A percentile compares a stretch with the other conserved stretches of the same genome.
These are phyloP conservation scores for Skeletonema tropicum DNA, from an alignment of 108 stramenopile species.

Conservation along the genomic window DNA sequence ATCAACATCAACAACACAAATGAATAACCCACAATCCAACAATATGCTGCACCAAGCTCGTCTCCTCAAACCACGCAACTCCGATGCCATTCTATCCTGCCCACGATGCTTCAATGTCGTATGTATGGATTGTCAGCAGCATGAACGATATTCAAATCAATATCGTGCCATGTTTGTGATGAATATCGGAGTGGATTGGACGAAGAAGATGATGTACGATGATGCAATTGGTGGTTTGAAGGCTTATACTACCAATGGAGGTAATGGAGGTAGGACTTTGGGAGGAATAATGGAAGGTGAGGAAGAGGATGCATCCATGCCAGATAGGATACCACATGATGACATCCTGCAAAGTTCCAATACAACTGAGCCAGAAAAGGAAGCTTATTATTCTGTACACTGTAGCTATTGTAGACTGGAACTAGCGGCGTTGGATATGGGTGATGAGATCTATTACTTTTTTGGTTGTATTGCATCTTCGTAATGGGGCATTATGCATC, in stretches of 20 bases:
- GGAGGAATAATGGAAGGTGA: conserved; percentile 38
- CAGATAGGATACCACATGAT: conserved; percentile 27
- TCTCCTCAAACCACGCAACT: conserved; percentile 68
- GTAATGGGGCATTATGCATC: conserved; percentile 3
- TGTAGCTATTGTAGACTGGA: conserved; percentile 78
- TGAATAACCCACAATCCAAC: neutral
- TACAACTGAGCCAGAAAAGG: conserved; percentile 5
- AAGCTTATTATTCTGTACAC: conserved; percentile 71
- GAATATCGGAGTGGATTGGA: conserved; percentile 83
- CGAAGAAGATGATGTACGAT: conserved; percentile 62
- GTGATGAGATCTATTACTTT: conserved; percentile 90
- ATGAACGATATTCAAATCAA: conserved; percentile 79
- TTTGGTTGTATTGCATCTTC: conserved; percentile 79
- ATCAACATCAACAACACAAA: neutral
- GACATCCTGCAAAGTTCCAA: conserved; percentile 7
- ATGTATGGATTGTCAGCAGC: conserved; percentile 91
- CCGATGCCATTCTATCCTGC: conserved; percentile 79
- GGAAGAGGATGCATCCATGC: conserved; percentile 45
- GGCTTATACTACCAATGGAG: neutral
- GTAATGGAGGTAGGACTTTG: neutral
- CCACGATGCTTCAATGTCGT: conserved; percentile 88
- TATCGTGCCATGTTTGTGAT: conserved; percentile 93
- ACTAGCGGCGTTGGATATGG: conserved; percentile 84
- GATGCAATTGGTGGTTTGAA: conserved; percentile 53
- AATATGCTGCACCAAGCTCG: conserved; percentile 24